Base-by-base conservation (phyloP, 23 red algal species). In the Gracilaria gracilis region DNA sequence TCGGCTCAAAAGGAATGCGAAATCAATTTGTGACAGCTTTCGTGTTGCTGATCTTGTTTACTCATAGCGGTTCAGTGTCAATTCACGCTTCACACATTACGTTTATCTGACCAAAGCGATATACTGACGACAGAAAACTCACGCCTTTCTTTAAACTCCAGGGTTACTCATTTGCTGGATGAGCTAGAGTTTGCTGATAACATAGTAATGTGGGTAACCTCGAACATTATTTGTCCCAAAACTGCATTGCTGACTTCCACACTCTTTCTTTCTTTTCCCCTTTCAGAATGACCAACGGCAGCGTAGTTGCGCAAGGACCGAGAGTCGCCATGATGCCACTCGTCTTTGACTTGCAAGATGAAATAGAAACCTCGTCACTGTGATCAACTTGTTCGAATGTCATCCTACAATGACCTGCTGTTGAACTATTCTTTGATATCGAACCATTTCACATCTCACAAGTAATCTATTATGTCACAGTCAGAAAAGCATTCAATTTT, bases 1-100 rank as follows among this genome's bases (percentile, higher is more conserved):
- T 76, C 89, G 78, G 89, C 89, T 92, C 89, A 92, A 92, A 92
- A 83, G 29, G 79, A 74, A 92, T 92, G 89, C 89, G 21, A 92
- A 65, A 92, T 50, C 59, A 84, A 91, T 13, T 34, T 73, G 20
- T 49, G 80, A 58, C 42, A 53, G 78, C 42, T 49, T 75, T 75
- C 89, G 89, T 92, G 89, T 92, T 92, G 77, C 89, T 76, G 89
- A 35, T 31, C 61, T 40, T 57, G 54, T 61, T 90, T 36, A 24
- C 38, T 54, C 71, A n/a, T 90, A 71, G 36, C 57, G 61, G 71
- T 90, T 53, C 87, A 75, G 87, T 90, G 87, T 90, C 87, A 47
- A 61, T 47, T 64, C 20, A 72, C 38, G 79, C 79, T 33, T 59
- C 79, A 82, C 28, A 82, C 79, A 82, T 38, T 12, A 2, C 37